Percentiles rank a stretch among this genome's conserved stretches.
These are phyloP conservation scores for Stropharia rugosoannulata DNA, from an alignment of 768 basidiomycete species.

Conservation along the genomic window DNA sequence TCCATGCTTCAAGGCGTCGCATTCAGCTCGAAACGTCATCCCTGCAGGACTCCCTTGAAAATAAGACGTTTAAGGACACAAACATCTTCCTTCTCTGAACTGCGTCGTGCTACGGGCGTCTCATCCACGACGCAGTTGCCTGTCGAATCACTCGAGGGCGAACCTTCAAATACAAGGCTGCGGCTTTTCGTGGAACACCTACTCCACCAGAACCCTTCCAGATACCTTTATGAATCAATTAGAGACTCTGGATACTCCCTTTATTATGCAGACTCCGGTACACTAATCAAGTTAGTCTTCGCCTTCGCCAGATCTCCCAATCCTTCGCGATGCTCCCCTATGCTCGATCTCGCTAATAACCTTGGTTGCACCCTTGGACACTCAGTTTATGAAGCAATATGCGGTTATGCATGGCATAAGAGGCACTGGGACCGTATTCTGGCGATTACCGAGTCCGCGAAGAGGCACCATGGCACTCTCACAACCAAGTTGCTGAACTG, in stretches of 20 bases:
- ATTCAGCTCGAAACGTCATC: too few relatives aligned
- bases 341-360: slow-evolving; percentile 46
- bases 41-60: too few relatives aligned
- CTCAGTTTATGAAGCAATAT: slow-evolving; percentile 58
- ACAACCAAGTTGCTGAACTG: slow-evolving; percentile 68
- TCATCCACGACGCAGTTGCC: too few relatives aligned
- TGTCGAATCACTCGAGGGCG: too few relatives aligned
- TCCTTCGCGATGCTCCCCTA: slow-evolving; percentile 41
- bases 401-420: slow-evolving; percentile 44
- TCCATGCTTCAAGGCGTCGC: too few relatives aligned
- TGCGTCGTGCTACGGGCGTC: too few relatives aligned
- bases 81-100: too few relatives aligned
- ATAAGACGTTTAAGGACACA: too few relatives aligned
- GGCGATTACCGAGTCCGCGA: slow-evolving; percentile 46
- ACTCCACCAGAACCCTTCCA: slow-evolving; percentile 5
- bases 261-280: slow-evolving; percentile 28
- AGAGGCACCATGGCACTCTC: slow-evolving; percentile 44
- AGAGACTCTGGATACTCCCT: slow-evolving; percentile 18
- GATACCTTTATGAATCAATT: slow-evolving; percentile 18
- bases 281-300: slow-evolving; percentile 30
- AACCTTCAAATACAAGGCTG: too few relatives aligned
- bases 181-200: too few relatives aligned
- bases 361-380: slow-evolving; percentile 51
- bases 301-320: slow-evolving; percentile 28
- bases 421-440: slow-evolving; percentile 53